Base-by-base conservation (phyloP, 805 yeast genomes). In the Saccharomyces mikatae region DNA sequence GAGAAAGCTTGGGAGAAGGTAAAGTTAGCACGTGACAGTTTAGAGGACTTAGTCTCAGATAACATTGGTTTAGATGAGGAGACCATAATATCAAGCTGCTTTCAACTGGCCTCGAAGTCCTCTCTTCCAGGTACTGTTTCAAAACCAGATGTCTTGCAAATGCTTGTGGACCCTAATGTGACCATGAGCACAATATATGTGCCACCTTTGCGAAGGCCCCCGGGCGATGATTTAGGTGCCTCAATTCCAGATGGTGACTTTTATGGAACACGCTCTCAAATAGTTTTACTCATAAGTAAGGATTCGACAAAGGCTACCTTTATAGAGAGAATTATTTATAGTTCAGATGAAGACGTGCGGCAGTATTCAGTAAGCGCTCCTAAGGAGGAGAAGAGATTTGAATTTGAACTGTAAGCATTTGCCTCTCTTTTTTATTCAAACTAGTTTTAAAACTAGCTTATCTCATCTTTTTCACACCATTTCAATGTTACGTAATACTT, bases 221-320 rank as follows among this genome's bases (percentile, higher is more conserved):
- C 60, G n/a, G 61, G 68, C 47, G 66, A 72, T 21, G 62, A 60
- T 31, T 48, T 62, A 6, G 70, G 71, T 11, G 61, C 66, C 21
- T 67, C 72, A 3, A 55, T 58, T 21, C 61, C 69, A n/a, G 51
- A 54, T 6, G 89, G 89, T 0, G 68, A 74, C 24, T 82, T 75
- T 62, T 91, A 89, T 65, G 97, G 97, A 0, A 90, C 97, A 0
- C 72, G 97, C 53, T 87, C 96, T 0, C 96, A 90, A 67, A 89
- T 96, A 0, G 79, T 89, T 1, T 75, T 89, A 3, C 61, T 88
- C 24, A 75, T 87, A 9, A 81, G 80, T 62, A 76, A 74, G 41
- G 55, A 63, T 44, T 76, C 87, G 62, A 54, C 71, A 41, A 57
- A 53, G 11, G 70, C 86, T 22, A 77, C 78, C 50, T 87, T 86